A percentile compares a stretch with the other conserved stretches of the same genome.
These are phyloP conservation scores for Mycena pura DNA, from an alignment of 768 basidiomycete genomes.

Conservation along the genomic window DNA sequence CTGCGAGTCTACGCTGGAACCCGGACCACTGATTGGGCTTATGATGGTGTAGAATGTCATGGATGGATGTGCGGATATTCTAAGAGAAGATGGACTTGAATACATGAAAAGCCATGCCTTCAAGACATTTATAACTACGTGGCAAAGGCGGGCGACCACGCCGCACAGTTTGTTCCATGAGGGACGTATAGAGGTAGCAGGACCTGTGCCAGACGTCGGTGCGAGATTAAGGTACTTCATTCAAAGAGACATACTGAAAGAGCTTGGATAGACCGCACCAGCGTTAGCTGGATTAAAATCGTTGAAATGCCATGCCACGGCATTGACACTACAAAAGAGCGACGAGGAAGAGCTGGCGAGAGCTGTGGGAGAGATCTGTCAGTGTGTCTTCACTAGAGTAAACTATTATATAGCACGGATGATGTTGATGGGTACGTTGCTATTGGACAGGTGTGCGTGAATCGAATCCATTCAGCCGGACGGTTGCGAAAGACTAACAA, in stretches of 20 bases:
- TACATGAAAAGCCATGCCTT: neutral
- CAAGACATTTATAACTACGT: slow-evolving; percentile 9
- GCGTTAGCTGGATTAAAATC: neutral
- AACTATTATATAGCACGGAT: no score
- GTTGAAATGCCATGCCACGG: neutral
- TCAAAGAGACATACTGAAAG: neutral
- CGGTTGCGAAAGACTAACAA: no score
- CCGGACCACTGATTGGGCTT: slow-evolving; percentile 15
- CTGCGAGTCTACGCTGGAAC: neutral
- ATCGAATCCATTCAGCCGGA: no score
- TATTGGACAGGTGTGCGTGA: no score
- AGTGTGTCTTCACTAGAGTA: no score
- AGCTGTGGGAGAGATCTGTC: no score
- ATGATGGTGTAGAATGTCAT: slow-evolving; percentile 17
- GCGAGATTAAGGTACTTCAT: neutral
- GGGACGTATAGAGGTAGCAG: slow-evolving; percentile 17
- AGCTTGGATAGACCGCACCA: neutral
- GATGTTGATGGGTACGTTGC: no score
- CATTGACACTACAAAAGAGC: neutral
- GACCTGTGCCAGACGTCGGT: neutral
- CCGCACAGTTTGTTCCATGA: slow-evolving; percentile 7
- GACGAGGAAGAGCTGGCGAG: neutral
- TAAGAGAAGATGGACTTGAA: neutral
- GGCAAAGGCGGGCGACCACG: slow-evolving; percentile 8
- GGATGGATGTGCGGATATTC: slow-evolving; percentile 11